Conservation (phyloP, 306 rosid genomes). For the Begonia masoniana region DNA sequence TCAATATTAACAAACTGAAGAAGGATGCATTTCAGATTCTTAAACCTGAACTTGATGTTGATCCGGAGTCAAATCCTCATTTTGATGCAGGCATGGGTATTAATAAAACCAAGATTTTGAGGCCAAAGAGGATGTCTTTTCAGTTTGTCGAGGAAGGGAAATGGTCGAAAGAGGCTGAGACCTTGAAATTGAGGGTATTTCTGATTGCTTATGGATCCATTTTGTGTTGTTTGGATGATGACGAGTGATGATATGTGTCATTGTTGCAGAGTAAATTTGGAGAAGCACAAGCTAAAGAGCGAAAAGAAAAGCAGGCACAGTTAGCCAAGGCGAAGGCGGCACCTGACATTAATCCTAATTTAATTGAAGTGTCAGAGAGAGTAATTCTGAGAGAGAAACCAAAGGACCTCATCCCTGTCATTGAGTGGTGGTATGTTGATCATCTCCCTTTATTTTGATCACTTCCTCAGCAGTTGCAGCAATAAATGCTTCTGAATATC, state of each 20-base stretch:
- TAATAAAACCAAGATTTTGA: conserved; percentile 56
- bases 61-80: conserved; percentile 77
- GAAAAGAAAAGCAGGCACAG: conserved; percentile 83
- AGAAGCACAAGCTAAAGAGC: conserved; percentile 98
- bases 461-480: background rate
- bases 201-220: background rate
- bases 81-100: conserved; percentile 77
- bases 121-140: conserved; percentile 79
- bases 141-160: conserved; percentile 92
- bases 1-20: conserved; percentile 88
- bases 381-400: conserved; percentile 65
- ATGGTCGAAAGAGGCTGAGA: conserved; percentile 90
- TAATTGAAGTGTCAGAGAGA: conserved; percentile 84
- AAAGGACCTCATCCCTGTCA: conserved; percentile 77
- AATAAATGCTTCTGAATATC: too few relatives aligned
- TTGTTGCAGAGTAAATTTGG: conserved; percentile 73
- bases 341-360: conserved; percentile 87
- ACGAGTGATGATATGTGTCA: conserved; percentile 7
- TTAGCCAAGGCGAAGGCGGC: conserved; percentile 93
- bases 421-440: conserved; percentile 92
- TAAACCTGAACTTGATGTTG: conserved; percentile 78
- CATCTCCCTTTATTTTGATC: conserved; percentile 3
- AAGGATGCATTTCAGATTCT: conserved; percentile 85
- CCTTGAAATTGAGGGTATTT: conserved; percentile 66
- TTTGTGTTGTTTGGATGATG: too few relatives aligned